Base-by-base conservation (phyloP, 257 asterid genomes). In the Apocynum venetum region DNA sequence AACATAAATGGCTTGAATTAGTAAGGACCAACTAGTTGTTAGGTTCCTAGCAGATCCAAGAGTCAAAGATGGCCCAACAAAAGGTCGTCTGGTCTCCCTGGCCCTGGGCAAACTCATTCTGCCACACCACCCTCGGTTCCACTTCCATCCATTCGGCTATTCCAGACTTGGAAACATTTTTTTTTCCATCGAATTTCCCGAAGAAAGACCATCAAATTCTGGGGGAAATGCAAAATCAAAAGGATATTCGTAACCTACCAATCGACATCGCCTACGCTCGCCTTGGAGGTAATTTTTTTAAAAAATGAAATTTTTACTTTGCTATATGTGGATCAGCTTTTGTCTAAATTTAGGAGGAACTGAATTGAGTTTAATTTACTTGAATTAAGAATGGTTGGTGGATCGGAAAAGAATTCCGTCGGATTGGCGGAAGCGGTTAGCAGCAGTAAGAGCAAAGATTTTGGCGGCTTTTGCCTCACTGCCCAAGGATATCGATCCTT, bases 201-300 rank as follows among this genome's bases (percentile, higher is more conserved):
- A 11, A 48, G 73, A n/a, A 43, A 68, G 13, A 68, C 2, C 40
- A 13, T 8, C 53, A 68, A 68, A 43, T 68, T 43, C 4, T 40
- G 15, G 36, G 38, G 41, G 79, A 81, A 78, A 93, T 92, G 99
- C 94, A 85, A 73, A 84, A 79, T 71, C 91, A 88, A 79, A 93
- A 86, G 13, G 97, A 93, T 78, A 89, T 95, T 76, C 88, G 93
- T 43, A 91, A 88, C 65, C 89, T 95, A 61, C 99, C 99, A 67
- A 93, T 93, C 78, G 99, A 95, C 77, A 95, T 95, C 85, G 97
- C 99, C 1, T 93, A 89, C 74, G 89, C 94, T 82, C 98, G 99
- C 7, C 90, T 95, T 47, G 99, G 98, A 90, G 98, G 98, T 93
- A 78, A 74, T 25, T 3, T 25, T 38, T 3, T 14, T 19, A 17